These are phyloP conservation scores for Cyclotella choctawhatcheeana DNA, from an alignment of 108 stramenopile species.

Conservation along the genomic window DNA sequence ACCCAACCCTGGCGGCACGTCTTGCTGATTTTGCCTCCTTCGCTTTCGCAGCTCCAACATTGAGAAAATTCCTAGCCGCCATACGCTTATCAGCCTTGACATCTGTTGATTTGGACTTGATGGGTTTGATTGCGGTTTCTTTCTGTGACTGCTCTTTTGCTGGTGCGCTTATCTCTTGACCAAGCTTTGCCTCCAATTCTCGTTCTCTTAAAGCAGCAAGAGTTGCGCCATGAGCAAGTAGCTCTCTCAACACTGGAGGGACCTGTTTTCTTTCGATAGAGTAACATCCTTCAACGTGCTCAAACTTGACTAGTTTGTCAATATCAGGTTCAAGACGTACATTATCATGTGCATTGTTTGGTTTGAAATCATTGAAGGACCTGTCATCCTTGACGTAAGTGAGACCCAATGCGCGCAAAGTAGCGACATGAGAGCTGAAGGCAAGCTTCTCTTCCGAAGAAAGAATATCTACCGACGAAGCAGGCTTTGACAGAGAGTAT, in stretches of 20 bases:
- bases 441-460: conserved; percentile 59
- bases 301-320: conserved; percentile 60
- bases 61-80: conserved; percentile 66
- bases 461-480: conserved; percentile 75
- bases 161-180: conserved; percentile 9
- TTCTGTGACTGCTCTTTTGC: conserved; percentile 5
- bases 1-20: conserved; percentile 65
- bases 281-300: conserved; percentile 19
- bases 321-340: conserved; percentile 82
- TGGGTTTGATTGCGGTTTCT: conserved; percentile 11
- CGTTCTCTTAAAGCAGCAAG: conserved; percentile 60
- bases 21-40: conserved; percentile 67
- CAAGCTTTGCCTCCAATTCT: conserved; percentile 33
- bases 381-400: conserved; percentile 67
- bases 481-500: conserved; percentile 62
- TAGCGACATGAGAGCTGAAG: conserved; percentile 64
- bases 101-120: conserved; percentile 7
- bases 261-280: conserved; percentile 20
- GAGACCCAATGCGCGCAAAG: conserved; percentile 71
- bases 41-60: conserved; percentile 63
- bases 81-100: conserved; percentile 16
- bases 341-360: conserved; percentile 20
- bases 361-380: conserved; percentile 14
- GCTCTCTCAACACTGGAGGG: conserved; percentile 62
- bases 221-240: conserved; percentile 70